Evolutionary conservation across 345 rosid genomes (phyloP), one percentile per base, ranked within the genome.

Genomic region (Litchi chinensis): DNA sequence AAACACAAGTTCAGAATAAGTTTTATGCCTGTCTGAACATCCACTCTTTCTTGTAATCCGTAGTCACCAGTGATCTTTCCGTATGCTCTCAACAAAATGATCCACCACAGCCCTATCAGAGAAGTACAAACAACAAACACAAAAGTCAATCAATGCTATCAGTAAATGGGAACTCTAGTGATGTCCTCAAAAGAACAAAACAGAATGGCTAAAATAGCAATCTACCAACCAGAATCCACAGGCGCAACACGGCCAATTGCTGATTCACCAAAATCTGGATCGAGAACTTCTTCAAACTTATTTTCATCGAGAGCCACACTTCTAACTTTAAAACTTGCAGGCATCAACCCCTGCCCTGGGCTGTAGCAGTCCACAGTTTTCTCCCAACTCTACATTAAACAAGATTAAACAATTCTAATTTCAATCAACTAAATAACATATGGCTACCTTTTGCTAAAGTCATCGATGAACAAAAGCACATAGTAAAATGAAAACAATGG

Each of bases 161-260:
- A 1, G 12, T 5, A 37, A 64, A 62, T 24, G 41, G 10, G 70
- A 72, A 77, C 69, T 63, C 71, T 26, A 19, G 65, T 0, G 10
- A 60, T 4, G 4, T 10, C 24, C 28, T 21, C 19, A 39, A 21
- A 21, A 18, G 40, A 15, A 3, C 10, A 65, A 66, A n/a, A 76
- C 65, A 37, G 65, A 13, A 44, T 28, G 19, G 52, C 24, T 11
- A 48, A 5, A 80, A 65, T 52, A 59, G 68, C 39, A 74, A 75
- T 52, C 10, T 24, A 82, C 90, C 64, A 4, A 93, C 98, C 98
- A 77, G 98, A 92, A 87, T 93, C 98, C 43, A 93, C 98, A 5
- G 98, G 98, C 16, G 98, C 98, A 81, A 93, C 98, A 54, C 98
- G 95, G 11, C 98, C 98, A 75, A 93, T 93, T 54, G 98, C 98